These are phyloP conservation scores for peach (Prunus persica) DNA, from an alignment of 306 rosid genomes.

Conservation along the genomic window Prunus_persica_NCBIv2 NC_034015.1:11283001-11283500, in stretches of 20 bases:
- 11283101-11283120: constrained; percentile 34
- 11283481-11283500: neutral
- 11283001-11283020: constrained; percentile 21
- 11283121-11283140: constrained; percentile 29
- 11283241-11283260: constrained; percentile 18
- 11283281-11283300: constrained; percentile 23
- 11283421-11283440: constrained; percentile 20
- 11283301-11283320: constrained; percentile 13
- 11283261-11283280: constrained; percentile 18
- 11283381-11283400: constrained; percentile 29
- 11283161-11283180: constrained; percentile 21
- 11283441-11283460: constrained; percentile 10
- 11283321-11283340: constrained; percentile 24
- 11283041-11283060: constrained; percentile 23
- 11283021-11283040: neutral
- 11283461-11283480: constrained; percentile 13
- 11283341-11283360: constrained; percentile 26
- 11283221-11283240: constrained; percentile 5
- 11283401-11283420: constrained; percentile 27
- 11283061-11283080: constrained; percentile 28
- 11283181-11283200: neutral
- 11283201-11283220: constrained; percentile 9
- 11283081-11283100: constrained; percentile 33
- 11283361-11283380: constrained; percentile 16
- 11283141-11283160: constrained; percentile 16